phyloP scores from a whole-genome alignment of 345 rosid genomes.

The Leavenworthia alabamica region DNA sequence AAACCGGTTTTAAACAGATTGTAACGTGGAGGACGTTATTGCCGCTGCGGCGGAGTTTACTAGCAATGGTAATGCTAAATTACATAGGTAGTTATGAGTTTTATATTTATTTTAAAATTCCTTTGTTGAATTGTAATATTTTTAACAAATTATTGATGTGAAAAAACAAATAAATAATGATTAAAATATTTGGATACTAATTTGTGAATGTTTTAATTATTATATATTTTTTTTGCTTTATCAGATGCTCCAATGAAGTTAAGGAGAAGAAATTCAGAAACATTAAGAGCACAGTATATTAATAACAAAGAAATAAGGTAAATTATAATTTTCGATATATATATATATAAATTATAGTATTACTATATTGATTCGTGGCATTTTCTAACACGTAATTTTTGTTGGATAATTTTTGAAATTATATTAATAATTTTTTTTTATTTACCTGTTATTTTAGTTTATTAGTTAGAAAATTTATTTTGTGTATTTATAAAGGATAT shows the following conservation, averaged over 20 bases:
- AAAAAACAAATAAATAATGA: background rate
- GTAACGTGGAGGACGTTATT: slow-evolving; percentile 28
- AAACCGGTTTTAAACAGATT: background rate
- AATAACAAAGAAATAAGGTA: slow-evolving; percentile 36
- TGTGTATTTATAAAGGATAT: no score
- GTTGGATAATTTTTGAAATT: no score
- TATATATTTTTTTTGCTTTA: background rate
- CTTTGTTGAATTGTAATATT: background rate
- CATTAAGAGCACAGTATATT: slow-evolving; percentile 32
- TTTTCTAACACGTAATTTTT: no score
- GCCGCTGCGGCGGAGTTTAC: slow-evolving; percentile 27
- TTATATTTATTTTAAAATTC: background rate
- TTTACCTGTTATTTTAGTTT: no score
- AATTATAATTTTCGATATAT: background rate
- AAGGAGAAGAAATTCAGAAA: slow-evolving; percentile 31
- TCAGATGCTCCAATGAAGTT: slow-evolving; percentile 27
- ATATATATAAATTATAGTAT: background rate
- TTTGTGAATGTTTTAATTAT: background rate
- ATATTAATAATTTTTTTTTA: no score
- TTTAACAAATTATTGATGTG: background rate
- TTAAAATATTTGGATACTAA: background rate
- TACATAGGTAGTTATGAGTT: slow-evolving; percentile 24
- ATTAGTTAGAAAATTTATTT: no score
- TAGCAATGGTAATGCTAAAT: slow-evolving; percentile 26
- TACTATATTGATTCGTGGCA: background rate